phyloP scores from a whole-genome alignment of 1,284 basidiomycete genomes.

The Trametes versicolor region DNA sequence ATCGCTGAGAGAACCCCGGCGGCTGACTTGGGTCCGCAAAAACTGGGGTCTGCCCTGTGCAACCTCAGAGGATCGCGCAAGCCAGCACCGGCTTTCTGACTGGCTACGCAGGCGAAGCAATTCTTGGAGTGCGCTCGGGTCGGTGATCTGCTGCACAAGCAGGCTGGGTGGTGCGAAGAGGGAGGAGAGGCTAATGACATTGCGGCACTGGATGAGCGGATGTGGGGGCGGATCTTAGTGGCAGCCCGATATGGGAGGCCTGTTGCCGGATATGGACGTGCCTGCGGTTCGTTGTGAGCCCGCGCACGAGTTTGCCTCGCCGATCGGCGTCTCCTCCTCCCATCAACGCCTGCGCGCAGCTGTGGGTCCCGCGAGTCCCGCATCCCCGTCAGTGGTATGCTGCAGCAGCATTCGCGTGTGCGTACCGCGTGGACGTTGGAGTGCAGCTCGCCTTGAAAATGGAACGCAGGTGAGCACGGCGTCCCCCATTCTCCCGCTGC shows the following conservation, averaged over 20 bases:
- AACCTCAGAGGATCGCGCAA: background rate
- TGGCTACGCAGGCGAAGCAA: background rate
- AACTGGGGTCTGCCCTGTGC: background rate
- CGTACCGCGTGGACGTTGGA: slow-evolving; percentile 13
- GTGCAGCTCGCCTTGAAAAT: slow-evolving; percentile 7
- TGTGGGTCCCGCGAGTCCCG: background rate
- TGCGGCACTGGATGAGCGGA: slow-evolving; percentile 10
- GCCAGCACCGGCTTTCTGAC: background rate
- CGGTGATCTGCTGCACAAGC: slow-evolving; percentile 3
- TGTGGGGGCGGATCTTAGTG: slow-evolving; percentile 21
- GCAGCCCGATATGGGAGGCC: background rate
- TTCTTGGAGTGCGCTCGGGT: background rate
- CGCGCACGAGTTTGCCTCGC: background rate
- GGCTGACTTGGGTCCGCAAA: background rate
- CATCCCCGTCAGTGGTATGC: background rate
- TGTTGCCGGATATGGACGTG: slow-evolving; percentile 1
- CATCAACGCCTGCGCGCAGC: background rate
- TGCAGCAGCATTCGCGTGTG: background rate
- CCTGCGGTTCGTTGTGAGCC: slow-evolving; percentile 12
- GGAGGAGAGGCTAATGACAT: background rate
- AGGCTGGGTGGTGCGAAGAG: background rate
- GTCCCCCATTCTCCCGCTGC: slow-evolving; percentile 12
- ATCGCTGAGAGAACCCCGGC: slow-evolving; percentile 7
- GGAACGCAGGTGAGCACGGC: slow-evolving; percentile 14
- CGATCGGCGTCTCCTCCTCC: background rate